Percentiles rank a stretch among this genome's conserved stretches.
Evolutionary conservation across 2,329 filamentous ascomycete genomes (phyloP).

Genomic region (Cordyceps tenuipes): DNA sequence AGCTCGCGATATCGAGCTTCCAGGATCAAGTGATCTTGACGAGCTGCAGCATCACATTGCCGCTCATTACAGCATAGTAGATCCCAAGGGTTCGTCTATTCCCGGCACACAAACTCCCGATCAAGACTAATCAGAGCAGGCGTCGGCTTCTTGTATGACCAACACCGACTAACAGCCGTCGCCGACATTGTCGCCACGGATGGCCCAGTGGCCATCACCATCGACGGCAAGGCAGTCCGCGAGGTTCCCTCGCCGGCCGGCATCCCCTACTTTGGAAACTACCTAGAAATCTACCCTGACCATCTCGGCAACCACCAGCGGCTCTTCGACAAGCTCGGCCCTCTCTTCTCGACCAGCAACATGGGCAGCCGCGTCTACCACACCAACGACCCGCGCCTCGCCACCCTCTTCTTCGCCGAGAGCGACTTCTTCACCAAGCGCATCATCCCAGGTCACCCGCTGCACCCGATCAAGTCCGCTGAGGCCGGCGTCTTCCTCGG

Average conservation of each 20-base stretch:
- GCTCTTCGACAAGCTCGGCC: slow-evolving; percentile 44
- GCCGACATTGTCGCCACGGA: slow-evolving; percentile 27
- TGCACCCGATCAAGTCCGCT: slow-evolving; percentile 33
- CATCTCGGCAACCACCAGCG: slow-evolving; percentile 49
- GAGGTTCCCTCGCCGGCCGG: slow-evolving; percentile 41
- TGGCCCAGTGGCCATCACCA: slow-evolving; percentile 32
- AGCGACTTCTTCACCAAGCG: slow-evolving; percentile 45
- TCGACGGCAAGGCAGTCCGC: slow-evolving; percentile 41
- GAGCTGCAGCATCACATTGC: slow-evolving; percentile 32
- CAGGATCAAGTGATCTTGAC: slow-evolving; percentile 26
- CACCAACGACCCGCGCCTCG: slow-evolving; percentile 41
- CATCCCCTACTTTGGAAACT: slow-evolving; percentile 43
- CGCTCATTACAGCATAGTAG: slow-evolving; percentile 35
- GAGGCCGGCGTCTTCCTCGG: slow-evolving; percentile 37
- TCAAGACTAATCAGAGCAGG: slow-evolving; percentile 19
- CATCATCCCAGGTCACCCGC: slow-evolving; percentile 41
- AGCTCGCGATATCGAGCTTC: slow-evolving; percentile 29
- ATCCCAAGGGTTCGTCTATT: slow-evolving; percentile 27
- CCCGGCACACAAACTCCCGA: not conserved
- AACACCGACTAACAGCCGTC: slow-evolving; percentile 22
- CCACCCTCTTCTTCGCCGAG: slow-evolving; percentile 39
- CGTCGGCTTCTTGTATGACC: slow-evolving; percentile 27
- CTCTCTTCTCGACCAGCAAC: slow-evolving; percentile 42
- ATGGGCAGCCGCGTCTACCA: slow-evolving; percentile 41
- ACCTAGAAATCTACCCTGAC: slow-evolving; percentile 48